A percentile compares a stretch with the other conserved stretches of the same genome.
Conservation (phyloP, 176 grass and related monocot genomes). For the Chrysopogon serrulatus region DNA sequence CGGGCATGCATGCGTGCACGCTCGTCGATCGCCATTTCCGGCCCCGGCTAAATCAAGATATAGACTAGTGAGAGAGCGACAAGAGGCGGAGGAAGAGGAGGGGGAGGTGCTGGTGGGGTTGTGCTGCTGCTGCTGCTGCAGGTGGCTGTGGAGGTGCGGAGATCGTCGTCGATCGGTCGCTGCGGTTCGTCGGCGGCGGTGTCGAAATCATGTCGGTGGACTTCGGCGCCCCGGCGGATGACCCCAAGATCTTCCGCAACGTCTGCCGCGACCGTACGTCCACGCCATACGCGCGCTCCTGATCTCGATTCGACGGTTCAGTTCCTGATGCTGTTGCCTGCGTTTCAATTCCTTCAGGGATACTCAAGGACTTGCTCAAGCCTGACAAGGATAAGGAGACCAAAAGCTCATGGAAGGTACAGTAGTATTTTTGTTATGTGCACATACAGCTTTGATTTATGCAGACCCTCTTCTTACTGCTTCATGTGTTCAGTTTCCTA, state of each 20-base stretch:
- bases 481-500: neutral
- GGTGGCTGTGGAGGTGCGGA: neutral
- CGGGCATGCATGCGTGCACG: neutral
- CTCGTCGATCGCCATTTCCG: constrained; percentile 12
- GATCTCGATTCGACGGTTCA: neutral
- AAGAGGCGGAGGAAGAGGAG: neutral
- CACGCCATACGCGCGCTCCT: neutral
- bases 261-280: constrained; percentile 71
- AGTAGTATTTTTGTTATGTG: neutral
- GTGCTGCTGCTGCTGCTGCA: neutral
- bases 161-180: neutral
- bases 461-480: neutral
- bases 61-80: neutral
- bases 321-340: neutral
- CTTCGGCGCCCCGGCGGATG: constrained; percentile 52
- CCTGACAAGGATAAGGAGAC: constrained; percentile 65
- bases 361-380: constrained; percentile 77
- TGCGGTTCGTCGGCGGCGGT: neutral
- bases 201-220: constrained; percentile 67
- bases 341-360: constrained; percentile 32
- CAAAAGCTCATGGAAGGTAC: constrained; percentile 91
- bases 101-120: neutral
- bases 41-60: constrained; percentile 39
- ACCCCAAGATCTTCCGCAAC: constrained; percentile 82
- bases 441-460: neutral